These are phyloP conservation scores for Coniosporium tulheliwenetii DNA, from an alignment of 2,329 filamentous ascomycete genomes.

Conservation along the genomic window DNA sequence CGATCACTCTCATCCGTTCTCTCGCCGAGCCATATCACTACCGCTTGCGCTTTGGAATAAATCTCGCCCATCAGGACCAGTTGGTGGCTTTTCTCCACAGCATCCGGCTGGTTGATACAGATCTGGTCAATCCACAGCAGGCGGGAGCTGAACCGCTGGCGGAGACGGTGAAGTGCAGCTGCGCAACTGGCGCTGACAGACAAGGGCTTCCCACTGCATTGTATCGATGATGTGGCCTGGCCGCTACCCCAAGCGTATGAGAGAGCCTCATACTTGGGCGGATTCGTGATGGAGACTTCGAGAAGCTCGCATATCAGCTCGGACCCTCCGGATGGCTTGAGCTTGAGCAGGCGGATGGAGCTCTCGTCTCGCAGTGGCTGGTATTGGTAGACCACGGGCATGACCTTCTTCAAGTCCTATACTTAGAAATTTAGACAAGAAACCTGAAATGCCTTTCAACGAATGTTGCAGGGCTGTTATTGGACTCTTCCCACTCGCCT, in stretches of 20 bases:
- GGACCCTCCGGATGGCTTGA: neutral
- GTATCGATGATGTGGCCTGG: neutral
- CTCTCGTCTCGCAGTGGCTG: neutral
- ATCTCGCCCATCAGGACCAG: neutral
- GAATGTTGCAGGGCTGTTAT: no score
- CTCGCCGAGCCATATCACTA: neutral
- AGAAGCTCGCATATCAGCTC: neutral
- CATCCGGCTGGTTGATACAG: constrained; percentile 1
- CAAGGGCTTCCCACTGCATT: neutral
- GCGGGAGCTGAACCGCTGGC: neutral
- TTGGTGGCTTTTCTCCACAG: neutral
- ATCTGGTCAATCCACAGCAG: constrained; percentile 1
- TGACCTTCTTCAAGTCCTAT: neutral
- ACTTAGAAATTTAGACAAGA: neutral
- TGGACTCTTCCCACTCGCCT: no score
- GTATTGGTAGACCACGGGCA: neutral
- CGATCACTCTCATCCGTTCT: neutral
- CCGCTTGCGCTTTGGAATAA: neutral
- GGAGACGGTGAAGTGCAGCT: neutral
- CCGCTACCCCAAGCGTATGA: neutral
- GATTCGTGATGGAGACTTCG: neutral
- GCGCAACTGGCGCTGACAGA: neutral
- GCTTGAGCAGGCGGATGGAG: neutral
- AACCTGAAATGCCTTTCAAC: no score
- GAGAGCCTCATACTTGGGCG: neutral